Conservation (phyloP, 1,139 yeast species). For the Hanseniaspora gamundiae region DNA sequence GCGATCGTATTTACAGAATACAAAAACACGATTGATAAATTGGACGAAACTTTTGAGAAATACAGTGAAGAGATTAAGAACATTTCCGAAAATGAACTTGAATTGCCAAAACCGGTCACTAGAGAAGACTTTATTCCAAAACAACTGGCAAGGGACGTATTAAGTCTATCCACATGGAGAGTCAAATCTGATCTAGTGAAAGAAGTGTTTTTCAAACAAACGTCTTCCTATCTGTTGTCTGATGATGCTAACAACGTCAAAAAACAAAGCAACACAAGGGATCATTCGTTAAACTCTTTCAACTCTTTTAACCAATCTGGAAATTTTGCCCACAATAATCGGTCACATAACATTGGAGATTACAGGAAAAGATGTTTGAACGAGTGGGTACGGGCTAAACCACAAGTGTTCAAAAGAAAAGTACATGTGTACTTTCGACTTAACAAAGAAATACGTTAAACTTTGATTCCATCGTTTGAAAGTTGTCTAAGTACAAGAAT, state of each 20-base stretch:
- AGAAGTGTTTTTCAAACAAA: slow-evolving; percentile 18
- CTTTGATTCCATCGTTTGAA: slow-evolving; percentile 48
- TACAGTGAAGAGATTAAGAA: slow-evolving; percentile 12
- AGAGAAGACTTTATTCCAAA: slow-evolving; percentile 18
- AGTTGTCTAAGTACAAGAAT: slow-evolving; percentile 41
- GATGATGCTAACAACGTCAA: no score
- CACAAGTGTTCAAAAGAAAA: slow-evolving; percentile 15
- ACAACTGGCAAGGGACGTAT: slow-evolving; percentile 15
- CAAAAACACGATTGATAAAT: slow-evolving; percentile 9
- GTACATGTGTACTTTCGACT: slow-evolving; percentile 21
- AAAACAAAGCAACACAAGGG: no score
- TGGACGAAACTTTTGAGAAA: slow-evolving; percentile 11
- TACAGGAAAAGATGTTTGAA: slow-evolving; percentile 6
- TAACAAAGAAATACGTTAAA: slow-evolving; percentile 23
- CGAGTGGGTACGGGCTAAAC: slow-evolving; percentile 15
- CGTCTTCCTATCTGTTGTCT: slow-evolving; percentile 10
- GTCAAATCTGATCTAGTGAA: slow-evolving; percentile 11
- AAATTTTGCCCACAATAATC: no score
- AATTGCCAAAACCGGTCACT: slow-evolving; percentile 11
- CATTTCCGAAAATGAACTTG: slow-evolving; percentile 11
- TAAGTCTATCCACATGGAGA: slow-evolving; percentile 16
- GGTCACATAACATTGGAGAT: background rate
- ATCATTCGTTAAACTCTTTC: no score
- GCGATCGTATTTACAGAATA: slow-evolving; percentile 10
- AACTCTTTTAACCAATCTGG: no score